Conservation (phyloP, 129 eudicot species). For the Glebionis coronaria region DNA sequence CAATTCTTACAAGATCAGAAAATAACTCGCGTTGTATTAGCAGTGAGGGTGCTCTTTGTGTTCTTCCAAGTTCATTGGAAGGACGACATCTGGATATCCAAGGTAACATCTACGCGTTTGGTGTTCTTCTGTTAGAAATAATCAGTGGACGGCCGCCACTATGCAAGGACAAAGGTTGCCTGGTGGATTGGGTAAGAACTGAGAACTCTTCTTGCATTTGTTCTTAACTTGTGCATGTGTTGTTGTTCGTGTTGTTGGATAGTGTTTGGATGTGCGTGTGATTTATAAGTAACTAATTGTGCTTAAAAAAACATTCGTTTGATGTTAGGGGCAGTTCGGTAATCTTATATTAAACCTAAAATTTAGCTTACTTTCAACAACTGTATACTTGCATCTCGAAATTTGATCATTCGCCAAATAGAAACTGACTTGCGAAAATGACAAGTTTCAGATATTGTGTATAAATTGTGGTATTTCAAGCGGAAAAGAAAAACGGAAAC, state of each 20-base stretch:
- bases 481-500: neutral
- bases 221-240: conserved; percentile 6
- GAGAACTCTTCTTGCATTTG: conserved; percentile 27
- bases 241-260: conserved; percentile 11
- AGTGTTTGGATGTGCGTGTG: conserved; percentile 9
- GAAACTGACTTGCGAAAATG: neutral
- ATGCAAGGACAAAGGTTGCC: conserved; percentile 72
- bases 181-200: conserved; percentile 93
- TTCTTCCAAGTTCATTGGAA: conserved; percentile 68
- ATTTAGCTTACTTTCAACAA: neutral
- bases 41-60: conserved; percentile 73
- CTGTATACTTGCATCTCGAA: neutral
- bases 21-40: conserved; percentile 66
- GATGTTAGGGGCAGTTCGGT: neutral
- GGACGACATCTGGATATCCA: conserved; percentile 68
- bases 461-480: neutral
- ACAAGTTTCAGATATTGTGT: neutral
- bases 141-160: conserved; percentile 86
- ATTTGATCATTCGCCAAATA: neutral
- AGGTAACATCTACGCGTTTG: conserved; percentile 84
- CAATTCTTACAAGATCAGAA: conserved; percentile 81
- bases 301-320: no score
- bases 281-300: no score
- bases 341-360: neutral
- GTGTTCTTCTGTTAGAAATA: conserved; percentile 79